Evolutionary conservation across 371 early-diverging fungal species (phyloP), one percentile per base, ranked within the genome.

Genomic region (Apophysomyces sp.): DNA sequence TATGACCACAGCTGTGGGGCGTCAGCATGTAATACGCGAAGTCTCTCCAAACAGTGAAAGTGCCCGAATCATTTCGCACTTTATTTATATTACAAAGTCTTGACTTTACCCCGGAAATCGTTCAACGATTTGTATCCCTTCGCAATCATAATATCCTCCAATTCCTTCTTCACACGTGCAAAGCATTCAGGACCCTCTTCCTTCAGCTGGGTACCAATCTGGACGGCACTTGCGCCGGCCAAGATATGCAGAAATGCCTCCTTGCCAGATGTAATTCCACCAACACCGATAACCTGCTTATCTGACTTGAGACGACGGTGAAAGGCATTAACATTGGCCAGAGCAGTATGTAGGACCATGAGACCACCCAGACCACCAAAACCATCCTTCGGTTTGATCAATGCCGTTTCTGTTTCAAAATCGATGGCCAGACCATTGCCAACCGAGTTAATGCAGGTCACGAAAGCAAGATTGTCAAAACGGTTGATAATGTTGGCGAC

Each of bases 71-170:
- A n/a, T n/a, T n/a, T n/a, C n/a, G n/a, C n/a, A n/a, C n/a, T n/a
- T 34, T 53, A 52, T 16, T 27, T 44, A 30, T n/a, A 63, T 77
- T 80, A 80, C 67, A 77, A 65, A 15, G 81, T 80, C 61, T 78
- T 81, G 65, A 81, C 78, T 53, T 81, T 81, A 61, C 81, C 81
- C 65, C 78, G 73, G 74, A 81, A 81, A 53, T 81, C 78, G 18
- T 76, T 73, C 56, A 81, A 40, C 11, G 70, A 68, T 49, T 66
- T 72, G 49, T 81, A 81, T 11, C 75, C 77, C 69, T 81, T 81
- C 13, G 70, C 69, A 16, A 57, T 18, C 81, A 81, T 78, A 44
- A 81, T 76, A 21, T 78, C 81, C 16, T 60, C 58, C 13, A 81
- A 67, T 52, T 81, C 81, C 58, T 75, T 76, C 44, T 62, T 66